Evolutionary conservation across 2,329 filamentous ascomycete genomes (phyloP), one percentile per base, ranked within the genome.

Genomic region (Xylariomycetidae sp.): DNA sequence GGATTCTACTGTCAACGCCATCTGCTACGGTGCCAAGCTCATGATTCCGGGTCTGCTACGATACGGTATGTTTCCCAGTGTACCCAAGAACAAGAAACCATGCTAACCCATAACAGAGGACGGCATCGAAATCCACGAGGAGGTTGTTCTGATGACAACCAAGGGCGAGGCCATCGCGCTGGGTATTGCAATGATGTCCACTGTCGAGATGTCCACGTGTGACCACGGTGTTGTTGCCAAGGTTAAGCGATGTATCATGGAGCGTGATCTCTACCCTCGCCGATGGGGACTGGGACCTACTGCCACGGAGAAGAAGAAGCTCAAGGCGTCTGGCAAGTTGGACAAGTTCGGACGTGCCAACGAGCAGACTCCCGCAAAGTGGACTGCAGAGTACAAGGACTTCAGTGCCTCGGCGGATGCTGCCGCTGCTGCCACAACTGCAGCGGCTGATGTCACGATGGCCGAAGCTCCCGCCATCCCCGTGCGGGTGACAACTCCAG

Each of bases 191-290:
- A 86, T 94, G 63, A 98, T 98, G 92, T 95, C 88, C 24, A 94
- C 89, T 3, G 88, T 95, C 30, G 92, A 96, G 68, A 85, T 98
- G 65, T 87, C 87, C 19, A 90, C 88, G 20, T 96, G 92, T 65
- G 89, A 96, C 59, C 92, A 98, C 65, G 92, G 92, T 52, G 88
- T 95, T 38, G 90, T 96, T 39, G 92, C 92, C 52, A 96, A 95
- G 74, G 87, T 98, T 60, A 98, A 98, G 82, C 83, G 92, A 54
- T 95, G 89, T 65, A 98, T 98, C 64, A 98, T 98, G 92, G 92
- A 98, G 74, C 85, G 92, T 53, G 92, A 96, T 60, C 74, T 96
- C 39, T 98, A 98, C 75, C 92, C 92, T 44, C 78, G 88, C 61
- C 75, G 90, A 72, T 98, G 92, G 92, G 92, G 92, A 48, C 78